These are phyloP conservation scores for Deinandra increscens DNA, from an alignment of 129 eudicot genomes.

Conservation along the genomic window DNA sequence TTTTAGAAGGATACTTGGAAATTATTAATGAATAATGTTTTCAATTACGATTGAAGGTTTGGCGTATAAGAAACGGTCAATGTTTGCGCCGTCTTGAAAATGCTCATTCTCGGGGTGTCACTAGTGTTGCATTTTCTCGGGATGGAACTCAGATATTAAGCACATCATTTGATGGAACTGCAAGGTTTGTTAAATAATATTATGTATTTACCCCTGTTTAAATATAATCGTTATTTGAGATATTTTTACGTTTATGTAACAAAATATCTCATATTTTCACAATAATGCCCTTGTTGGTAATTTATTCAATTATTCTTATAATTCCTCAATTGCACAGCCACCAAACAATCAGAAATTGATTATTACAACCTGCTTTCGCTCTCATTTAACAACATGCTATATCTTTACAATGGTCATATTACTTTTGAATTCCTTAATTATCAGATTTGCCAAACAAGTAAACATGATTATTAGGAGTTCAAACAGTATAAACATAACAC, in stretches of 20 bases:
- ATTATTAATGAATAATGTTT: neutral
- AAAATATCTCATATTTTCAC: neutral
- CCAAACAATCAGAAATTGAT: neutral
- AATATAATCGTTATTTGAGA: neutral
- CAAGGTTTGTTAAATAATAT: constrained; percentile 51
- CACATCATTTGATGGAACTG: constrained; percentile 93
- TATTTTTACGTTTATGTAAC: neutral
- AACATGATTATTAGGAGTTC: neutral
- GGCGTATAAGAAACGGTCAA: constrained; percentile 97
- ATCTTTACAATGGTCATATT: neutral
- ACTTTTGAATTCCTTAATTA: neutral
- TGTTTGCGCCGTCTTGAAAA: constrained; percentile 94
- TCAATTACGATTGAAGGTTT: constrained; percentile 50
- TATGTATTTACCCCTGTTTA: neutral
- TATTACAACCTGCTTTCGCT: neutral
- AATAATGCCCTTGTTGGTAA: constrained; percentile 1
- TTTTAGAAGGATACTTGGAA: neutral
- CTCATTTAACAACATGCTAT: neutral
- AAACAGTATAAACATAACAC: neutral
- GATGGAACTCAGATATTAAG: constrained; percentile 94
- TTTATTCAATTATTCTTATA: neutral
- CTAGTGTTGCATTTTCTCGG: constrained; percentile 83
- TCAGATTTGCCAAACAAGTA: neutral
- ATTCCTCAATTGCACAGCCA: neutral
- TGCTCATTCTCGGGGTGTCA: constrained; percentile 93